Conservation (phyloP, 768 basidiomycete species). For the Psilocybe azurescens region DNA sequence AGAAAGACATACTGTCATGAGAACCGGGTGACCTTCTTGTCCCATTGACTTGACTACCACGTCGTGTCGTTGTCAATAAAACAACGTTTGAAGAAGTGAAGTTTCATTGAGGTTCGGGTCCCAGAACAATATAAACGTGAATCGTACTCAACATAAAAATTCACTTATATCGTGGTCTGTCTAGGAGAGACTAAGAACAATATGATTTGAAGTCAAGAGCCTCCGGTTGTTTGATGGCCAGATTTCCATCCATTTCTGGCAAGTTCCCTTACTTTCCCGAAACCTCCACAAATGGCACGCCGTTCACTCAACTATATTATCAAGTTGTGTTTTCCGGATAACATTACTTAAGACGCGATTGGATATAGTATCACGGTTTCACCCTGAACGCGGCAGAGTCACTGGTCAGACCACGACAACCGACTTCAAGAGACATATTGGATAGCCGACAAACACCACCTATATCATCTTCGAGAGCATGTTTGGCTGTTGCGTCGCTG, state of each 20-base stretch:
- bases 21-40: too few species aligned
- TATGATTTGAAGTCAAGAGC: neutral
- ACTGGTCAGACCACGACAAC: neutral
- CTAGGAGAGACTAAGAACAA: too few species aligned
- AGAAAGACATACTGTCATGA: too few species aligned
- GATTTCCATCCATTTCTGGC: slow-evolving; percentile 9
- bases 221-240: neutral
- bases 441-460: neutral
- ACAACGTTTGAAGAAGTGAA: too few species aligned
- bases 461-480: slow-evolving; percentile 28
- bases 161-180: too few species aligned
- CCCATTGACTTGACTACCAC: too few species aligned
- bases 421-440: neutral
- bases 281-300: slow-evolving; percentile 7
- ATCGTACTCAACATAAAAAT: too few species aligned
- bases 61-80: too few species aligned
- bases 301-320: neutral
- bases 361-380: neutral
- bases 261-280: slow-evolving; percentile 20
- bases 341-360: neutral
- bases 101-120: too few species aligned
- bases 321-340: neutral
- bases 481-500: slow-evolving; percentile 85
- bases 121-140: too few species aligned
- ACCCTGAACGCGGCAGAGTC: neutral